Conservation (phyloP, 495 filamentous ascomycete species). For the Astrocystis sublimbata region DNA sequence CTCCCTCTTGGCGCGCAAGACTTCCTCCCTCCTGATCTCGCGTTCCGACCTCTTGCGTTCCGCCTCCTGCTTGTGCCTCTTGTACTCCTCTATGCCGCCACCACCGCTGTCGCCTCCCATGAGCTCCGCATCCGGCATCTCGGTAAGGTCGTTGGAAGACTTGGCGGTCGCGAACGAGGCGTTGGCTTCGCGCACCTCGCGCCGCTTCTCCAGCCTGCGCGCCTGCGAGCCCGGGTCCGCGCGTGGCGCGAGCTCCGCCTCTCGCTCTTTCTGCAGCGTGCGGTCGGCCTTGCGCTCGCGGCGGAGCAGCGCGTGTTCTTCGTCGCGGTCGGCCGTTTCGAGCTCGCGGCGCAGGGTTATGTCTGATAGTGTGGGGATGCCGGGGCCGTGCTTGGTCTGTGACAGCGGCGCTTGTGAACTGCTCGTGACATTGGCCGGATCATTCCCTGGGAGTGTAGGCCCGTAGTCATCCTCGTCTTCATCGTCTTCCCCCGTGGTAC, state of each 20-base stretch:
- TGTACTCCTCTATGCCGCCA: constrained; percentile 59
- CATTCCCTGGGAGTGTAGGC: constrained; percentile 54
- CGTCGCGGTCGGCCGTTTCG: constrained; percentile 53
- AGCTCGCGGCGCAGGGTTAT: constrained; percentile 60
- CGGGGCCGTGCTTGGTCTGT: constrained; percentile 58
- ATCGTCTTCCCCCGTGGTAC: constrained; percentile 33
- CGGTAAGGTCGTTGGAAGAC: constrained; percentile 38
- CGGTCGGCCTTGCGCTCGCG: constrained; percentile 63
- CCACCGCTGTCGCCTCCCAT: constrained; percentile 61
- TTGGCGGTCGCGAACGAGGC: constrained; percentile 57
- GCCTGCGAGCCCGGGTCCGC: constrained; percentile 85
- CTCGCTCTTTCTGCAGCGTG: constrained; percentile 56
- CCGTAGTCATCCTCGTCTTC: constrained; percentile 70
- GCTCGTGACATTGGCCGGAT: not conserved
- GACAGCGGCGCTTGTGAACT: not conserved
- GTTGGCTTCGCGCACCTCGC: constrained; percentile 57
- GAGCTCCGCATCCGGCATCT: constrained; percentile 60
- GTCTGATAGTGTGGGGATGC: constrained; percentile 76
- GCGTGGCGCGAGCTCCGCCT: constrained; percentile 81
- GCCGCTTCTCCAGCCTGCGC: constrained; percentile 81
- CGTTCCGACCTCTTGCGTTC: constrained; percentile 65
- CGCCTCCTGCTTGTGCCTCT: constrained; percentile 51
- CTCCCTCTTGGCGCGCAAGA: constrained; percentile 55
- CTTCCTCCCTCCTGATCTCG: constrained; percentile 65
- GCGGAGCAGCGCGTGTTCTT: constrained; percentile 56